phyloP scores from a whole-genome alignment of 805 yeast genomes.

The Diddensiella santjacobensis region DNA sequence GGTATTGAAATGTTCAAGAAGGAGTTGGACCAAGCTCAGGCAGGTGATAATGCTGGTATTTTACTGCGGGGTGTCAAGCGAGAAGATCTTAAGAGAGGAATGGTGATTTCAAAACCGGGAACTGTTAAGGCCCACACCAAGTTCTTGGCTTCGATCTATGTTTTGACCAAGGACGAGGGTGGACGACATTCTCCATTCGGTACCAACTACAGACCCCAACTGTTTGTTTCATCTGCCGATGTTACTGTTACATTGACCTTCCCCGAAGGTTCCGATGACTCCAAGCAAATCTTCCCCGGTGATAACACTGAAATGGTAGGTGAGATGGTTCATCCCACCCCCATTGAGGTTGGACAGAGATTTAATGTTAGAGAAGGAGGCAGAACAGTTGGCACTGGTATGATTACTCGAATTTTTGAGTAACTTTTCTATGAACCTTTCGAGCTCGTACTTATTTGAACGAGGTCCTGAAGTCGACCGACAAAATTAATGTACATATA shows the following conservation, averaged over 20 bases:
- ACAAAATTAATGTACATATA: too few species aligned
- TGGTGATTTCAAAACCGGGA: constrained; percentile 93
- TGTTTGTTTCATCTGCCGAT: constrained; percentile 94
- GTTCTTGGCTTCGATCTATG: constrained; percentile 89
- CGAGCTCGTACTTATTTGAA: too few species aligned
- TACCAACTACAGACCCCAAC: constrained; percentile 96
- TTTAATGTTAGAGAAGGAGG: constrained; percentile 99
- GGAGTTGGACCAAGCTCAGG: constrained; percentile 95
- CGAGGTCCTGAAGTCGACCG: too few species aligned
- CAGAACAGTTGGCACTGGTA: constrained; percentile 97
- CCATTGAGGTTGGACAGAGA: constrained; percentile 94
- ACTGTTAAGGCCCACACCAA: constrained; percentile 89
- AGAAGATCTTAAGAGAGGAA: constrained; percentile 95
- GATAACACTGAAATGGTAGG: constrained; percentile 97
- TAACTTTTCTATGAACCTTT: too few species aligned
- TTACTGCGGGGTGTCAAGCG: constrained; percentile 97
- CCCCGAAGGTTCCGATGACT: constrained; percentile 83
- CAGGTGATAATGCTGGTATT: constrained; percentile 99
- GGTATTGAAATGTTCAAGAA: constrained; percentile 99
- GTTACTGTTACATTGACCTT: constrained; percentile 86
- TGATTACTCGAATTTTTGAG: constrained; percentile 87
- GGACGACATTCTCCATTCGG: constrained; percentile 98
- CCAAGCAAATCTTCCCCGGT: constrained; percentile 94
- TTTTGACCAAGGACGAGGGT: constrained; percentile 95
- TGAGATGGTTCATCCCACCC: constrained; percentile 84